These are phyloP conservation scores for Cadophora sp. DNA, from an alignment of 2,329 filamentous ascomycete species.

Conservation along the genomic window DNA sequence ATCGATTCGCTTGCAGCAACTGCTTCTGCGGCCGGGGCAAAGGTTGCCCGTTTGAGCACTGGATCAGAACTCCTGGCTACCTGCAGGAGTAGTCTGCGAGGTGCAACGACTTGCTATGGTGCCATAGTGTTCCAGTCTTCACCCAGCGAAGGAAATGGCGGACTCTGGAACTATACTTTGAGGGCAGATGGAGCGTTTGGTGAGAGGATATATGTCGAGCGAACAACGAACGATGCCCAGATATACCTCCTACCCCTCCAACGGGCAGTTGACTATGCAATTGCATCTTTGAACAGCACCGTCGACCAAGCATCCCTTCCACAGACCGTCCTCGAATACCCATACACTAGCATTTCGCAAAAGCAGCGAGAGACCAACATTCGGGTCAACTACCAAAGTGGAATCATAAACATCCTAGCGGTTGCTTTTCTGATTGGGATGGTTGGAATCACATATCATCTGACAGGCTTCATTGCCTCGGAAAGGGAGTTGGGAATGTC, in stretches of 20 bases:
- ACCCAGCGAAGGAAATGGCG: conserved; percentile 69
- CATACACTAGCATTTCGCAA: conserved; percentile 76
- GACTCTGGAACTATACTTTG: conserved; percentile 86
- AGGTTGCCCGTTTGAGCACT: conserved; percentile 59
- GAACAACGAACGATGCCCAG: conserved; percentile 75
- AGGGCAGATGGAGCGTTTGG: conserved; percentile 77
- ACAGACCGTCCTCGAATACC: conserved; percentile 66
- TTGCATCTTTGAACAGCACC: conserved; percentile 61
- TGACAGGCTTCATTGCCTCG: conserved; percentile 83
- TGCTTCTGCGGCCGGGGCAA: conserved; percentile 62
- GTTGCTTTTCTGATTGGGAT: conserved; percentile 82
- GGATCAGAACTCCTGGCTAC: conserved; percentile 64
- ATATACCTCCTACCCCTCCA: conserved; percentile 83
- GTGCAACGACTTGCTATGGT: conserved; percentile 75
- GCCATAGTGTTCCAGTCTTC: conserved; percentile 79
- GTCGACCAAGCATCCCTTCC: conserved; percentile 51
- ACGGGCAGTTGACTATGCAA: conserved; percentile 76
- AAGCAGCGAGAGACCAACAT: conserved; percentile 71
- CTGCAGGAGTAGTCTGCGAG: conserved; percentile 69
- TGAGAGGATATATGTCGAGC: conserved; percentile 66
- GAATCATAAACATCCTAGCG: conserved; percentile 77
- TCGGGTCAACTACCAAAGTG: conserved; percentile 72
- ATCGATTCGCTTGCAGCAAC: conserved; percentile 67
- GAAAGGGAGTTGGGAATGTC: conserved; percentile 90
- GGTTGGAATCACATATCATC: conserved; percentile 84